Evolutionary conservation across 306 rosid genomes (phyloP).

Genomic region (Cucurbita argyrosperma): DNA sequence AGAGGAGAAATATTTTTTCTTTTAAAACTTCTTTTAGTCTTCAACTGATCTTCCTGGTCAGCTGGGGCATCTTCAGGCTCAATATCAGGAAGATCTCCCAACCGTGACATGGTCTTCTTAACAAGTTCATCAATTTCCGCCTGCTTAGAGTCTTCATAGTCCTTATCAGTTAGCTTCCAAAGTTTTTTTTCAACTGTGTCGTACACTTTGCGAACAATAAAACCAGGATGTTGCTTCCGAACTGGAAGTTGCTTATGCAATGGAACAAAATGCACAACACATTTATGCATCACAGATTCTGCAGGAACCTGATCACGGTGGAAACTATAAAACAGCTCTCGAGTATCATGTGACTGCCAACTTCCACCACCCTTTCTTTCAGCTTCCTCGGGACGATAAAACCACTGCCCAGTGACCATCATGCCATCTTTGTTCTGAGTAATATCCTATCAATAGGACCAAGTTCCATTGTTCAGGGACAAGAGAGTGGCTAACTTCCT

Average conservation of each 20-base stretch:
- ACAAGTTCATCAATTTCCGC: conserved; percentile 78
- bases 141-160: conserved; percentile 67
- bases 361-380: conserved; percentile 67
- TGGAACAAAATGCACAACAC: conserved; percentile 86
- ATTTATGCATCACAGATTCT: conserved; percentile 91
- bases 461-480: conserved; percentile 12
- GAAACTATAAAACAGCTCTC: conserved; percentile 91
- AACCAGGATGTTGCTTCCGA: conserved; percentile 85
- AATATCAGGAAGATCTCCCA: conserved; percentile 62
- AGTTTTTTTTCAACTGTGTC: conserved; percentile 85
- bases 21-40: conserved; percentile 39
- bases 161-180: conserved; percentile 84
- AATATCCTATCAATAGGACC: conserved; percentile 48
- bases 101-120: conserved; percentile 49
- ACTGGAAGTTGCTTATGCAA: conserved; percentile 67
- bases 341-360: conserved; percentile 86
- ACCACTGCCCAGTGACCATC: conserved; percentile 87
- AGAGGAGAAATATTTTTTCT: conserved; percentile 55
- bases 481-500: conserved; percentile 7
- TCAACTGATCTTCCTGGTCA: conserved; percentile 50
- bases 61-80: conserved; percentile 42
- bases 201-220: conserved; percentile 79
- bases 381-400: conserved; percentile 99
- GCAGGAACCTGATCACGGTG: conserved; percentile 96
- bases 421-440: conserved; percentile 39